phyloP scores from a whole-genome alignment of 305 asterid genomes.

The Rubia tinctorum region DNA sequence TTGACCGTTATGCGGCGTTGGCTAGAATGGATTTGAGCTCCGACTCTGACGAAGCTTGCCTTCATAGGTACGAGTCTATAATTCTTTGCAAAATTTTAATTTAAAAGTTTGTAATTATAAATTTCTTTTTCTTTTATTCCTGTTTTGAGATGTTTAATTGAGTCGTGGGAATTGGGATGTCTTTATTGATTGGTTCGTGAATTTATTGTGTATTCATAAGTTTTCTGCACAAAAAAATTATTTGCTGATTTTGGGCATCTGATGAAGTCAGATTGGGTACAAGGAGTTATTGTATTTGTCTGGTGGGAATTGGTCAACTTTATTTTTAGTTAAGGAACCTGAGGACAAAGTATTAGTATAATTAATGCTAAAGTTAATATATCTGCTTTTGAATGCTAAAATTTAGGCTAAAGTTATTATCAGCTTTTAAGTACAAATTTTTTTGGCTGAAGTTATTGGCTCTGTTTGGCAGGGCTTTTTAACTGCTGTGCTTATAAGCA shows the following conservation, averaged over 20 bases:
- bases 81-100: not conserved
- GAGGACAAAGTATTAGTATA: not conserved
- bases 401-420: not conserved
- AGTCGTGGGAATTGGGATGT: not conserved
- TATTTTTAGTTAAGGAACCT: not conserved
- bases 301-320: not conserved
- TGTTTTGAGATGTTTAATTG: not conserved
- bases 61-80: constrained; percentile 47
- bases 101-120: not conserved
- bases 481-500: no score
- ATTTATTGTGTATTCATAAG: not conserved
- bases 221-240: not conserved
- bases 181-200: not conserved
- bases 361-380: not conserved
- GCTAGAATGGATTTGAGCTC: constrained; percentile 52
- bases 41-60: constrained; percentile 69
- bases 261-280: not conserved
- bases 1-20: constrained; percentile 51
- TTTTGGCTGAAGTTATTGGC: not conserved
- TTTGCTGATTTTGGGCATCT: not conserved
- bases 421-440: not conserved
- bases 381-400: not conserved
- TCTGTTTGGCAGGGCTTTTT: no score
- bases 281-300: not conserved
- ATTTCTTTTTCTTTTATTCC: not conserved